Evolutionary conservation across 306 rosid species (phyloP).

Genomic region (Prunus padus): DNA sequence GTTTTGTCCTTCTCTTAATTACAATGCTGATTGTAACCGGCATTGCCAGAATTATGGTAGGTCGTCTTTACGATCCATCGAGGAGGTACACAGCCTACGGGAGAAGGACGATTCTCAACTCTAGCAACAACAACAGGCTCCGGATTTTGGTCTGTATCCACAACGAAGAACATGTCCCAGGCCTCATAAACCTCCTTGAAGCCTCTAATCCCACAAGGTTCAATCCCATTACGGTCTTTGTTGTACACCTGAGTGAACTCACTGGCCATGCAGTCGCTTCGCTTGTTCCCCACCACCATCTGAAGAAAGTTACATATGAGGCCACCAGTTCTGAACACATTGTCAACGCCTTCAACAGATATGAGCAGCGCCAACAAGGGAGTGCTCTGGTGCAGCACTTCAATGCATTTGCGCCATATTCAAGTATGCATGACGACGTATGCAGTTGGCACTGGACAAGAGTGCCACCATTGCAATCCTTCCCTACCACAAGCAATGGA

Average conservation of each 20-base stretch:
- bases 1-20: background rate
- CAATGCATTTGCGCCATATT: constrained; percentile 3
- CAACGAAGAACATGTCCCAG: constrained; percentile 13
- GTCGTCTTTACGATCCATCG: constrained; percentile 18
- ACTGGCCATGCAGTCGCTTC: constrained; percentile 3
- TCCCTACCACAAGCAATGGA: constrained; percentile 21
- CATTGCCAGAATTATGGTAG: background rate
- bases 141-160: constrained; percentile 12
- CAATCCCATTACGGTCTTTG: constrained; percentile 5
- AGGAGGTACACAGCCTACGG: constrained; percentile 8
- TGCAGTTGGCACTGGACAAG: constrained; percentile 23
- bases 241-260: constrained; percentile 21
- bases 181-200: constrained; percentile 13
- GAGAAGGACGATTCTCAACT: constrained; percentile 12
- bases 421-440: constrained; percentile 22
- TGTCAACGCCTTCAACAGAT: background rate
- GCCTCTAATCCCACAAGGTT: constrained; percentile 2
- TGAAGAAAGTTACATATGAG: background rate
- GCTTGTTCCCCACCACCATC: background rate
- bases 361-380: constrained; percentile 11
- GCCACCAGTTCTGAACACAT: background rate
- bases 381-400: constrained; percentile 7
- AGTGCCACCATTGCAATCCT: constrained; percentile 13
- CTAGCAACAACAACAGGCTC: background rate
- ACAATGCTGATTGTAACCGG: constrained; percentile 14